Conservation (phyloP, 2,329 filamentous ascomycete species). For the Scytalidium sp. region DNA sequence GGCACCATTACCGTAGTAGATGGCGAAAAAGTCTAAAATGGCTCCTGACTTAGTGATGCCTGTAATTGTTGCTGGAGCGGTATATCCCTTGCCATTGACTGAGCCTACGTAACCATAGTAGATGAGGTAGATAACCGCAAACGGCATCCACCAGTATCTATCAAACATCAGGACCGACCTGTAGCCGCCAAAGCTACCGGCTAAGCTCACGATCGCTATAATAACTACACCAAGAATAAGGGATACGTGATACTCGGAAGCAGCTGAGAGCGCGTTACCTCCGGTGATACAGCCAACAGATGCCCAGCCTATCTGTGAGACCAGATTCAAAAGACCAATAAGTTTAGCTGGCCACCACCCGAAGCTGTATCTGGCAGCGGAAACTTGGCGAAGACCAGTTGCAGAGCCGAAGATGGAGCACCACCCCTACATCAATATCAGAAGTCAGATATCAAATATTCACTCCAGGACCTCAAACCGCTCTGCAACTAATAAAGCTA, state of each 20-base stretch:
- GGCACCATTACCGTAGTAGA: conserved; percentile 46
- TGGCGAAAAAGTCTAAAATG: conserved; percentile 39
- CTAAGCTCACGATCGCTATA: conserved; percentile 16
- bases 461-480: not conserved
- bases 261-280: conserved; percentile 17
- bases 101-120: conserved; percentile 38
- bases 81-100: conserved; percentile 33
- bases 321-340: conserved; percentile 26
- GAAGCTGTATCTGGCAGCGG: conserved; percentile 45
- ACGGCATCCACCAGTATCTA: conserved; percentile 19
- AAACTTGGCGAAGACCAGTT: conserved; percentile 49
- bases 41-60: conserved; percentile 36
- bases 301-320: not conserved
- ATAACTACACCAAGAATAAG: conserved; percentile 20
- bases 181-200: conserved; percentile 17
- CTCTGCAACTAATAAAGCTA: not conserved
- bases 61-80: conserved; percentile 29
- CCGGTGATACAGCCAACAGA: conserved; percentile 13
- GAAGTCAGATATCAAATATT: too few species aligned
- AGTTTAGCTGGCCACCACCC: conserved; percentile 50
- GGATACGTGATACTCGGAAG: conserved; percentile 14
- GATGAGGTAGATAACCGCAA: conserved; percentile 41
- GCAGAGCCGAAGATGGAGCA: conserved; percentile 48
- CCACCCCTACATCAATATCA: conserved; percentile 29
- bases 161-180: conserved; percentile 12